Evolutionary conservation across 1,284 basidiomycete species (phyloP), one percentile per base, ranked within the genome.

Genomic region (Tilletia indica): DNA sequence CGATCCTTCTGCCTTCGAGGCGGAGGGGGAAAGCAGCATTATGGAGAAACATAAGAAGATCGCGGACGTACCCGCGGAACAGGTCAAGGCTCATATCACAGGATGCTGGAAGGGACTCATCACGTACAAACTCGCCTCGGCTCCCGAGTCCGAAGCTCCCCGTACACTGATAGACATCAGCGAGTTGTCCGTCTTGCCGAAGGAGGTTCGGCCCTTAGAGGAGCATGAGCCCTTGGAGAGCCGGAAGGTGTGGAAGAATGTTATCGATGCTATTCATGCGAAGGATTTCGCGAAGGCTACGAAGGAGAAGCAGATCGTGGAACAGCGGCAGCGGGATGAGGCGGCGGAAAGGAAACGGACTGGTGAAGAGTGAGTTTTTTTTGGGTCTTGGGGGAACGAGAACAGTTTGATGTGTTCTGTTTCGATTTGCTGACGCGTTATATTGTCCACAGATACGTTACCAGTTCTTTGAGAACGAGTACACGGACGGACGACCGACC

Each of bases 391-490:
- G 6, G 42, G 42, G 9, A 8, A 14, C 42, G 42, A 9, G 14
- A 8, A 45, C 9, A 45, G 42, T 9, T 9, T 14, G 42, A 8
- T 45, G 6, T 45, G 9, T 45, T 45, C 42, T 45, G 1, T 14
- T 8, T 8, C 6, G 14, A 14, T 8, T 45, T 9, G 42, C 42
- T 45, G 42, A 38, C 21, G 3, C 38, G 16, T 8, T 69, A 2
- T 21, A 42, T 38, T 11, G 69, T 34, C 39, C 14, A 4, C 76
- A 95, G 93, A 74, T 94, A 93, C 82, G 86, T 89, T 47, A 91
- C 94, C 83, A 85, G 39, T 95, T 90, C 85, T 96, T 96, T 80
- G 90, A 91, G 77, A 85, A 87, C 70, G 89, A 91, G 71, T 87
- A 91, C 73, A 87, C 87, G n/a, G 87, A 88, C 11, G 94, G 94